Base-by-base conservation (phyloP, 495 filamentous ascomycete species). In the Xylaria castorea region DNA sequence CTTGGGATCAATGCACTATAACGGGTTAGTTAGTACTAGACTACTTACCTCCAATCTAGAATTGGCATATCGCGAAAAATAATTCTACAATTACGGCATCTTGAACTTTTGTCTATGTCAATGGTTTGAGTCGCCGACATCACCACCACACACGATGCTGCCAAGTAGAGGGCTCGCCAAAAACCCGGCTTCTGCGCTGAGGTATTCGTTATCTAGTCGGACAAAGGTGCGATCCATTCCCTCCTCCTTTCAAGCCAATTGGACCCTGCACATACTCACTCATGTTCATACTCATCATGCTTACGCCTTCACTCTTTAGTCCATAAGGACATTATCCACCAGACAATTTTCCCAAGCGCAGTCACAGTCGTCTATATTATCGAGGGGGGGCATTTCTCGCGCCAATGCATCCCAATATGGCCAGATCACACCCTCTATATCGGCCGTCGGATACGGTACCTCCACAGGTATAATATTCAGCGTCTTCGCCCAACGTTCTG, bases 151-250 rank as follows among this genome's bases (percentile, higher is more conserved):
- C 40, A 72, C 50, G 27, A 89, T 89, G 87, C 79, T 88, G 73
- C 84, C 86, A 69, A 86, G 85, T 66, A 85, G 85, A 84, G 85
- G 85, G 69, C 73, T 87, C 48, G 76, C 82, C n/a, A 81, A 79
- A 75, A 80, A 72, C 75, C 81, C 83, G 68, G 79, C 79, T 62
- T 75, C 84, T 58, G 81, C 79, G 73, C 79, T 87, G 71, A 75
- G 78, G 76, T 78, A 78, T 80, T 61, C 65, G 12, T 46, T 72
- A 71, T 58, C 77, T 68, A 68, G 60, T 42, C 68, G 77, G 79
- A 79, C 75, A 79, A 72, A 81, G 80, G 80, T 68, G 75, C 40
- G 50, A 27, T 46, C 22, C 25, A 69, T 46, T 14, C 18, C 36
- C 40, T 51, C 68, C 70, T 58, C 11, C 5, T 4, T 25, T 22